Conservation (phyloP, 2,329 filamentous ascomycete species). For the Penicillium aurantiogriseum region DNA sequence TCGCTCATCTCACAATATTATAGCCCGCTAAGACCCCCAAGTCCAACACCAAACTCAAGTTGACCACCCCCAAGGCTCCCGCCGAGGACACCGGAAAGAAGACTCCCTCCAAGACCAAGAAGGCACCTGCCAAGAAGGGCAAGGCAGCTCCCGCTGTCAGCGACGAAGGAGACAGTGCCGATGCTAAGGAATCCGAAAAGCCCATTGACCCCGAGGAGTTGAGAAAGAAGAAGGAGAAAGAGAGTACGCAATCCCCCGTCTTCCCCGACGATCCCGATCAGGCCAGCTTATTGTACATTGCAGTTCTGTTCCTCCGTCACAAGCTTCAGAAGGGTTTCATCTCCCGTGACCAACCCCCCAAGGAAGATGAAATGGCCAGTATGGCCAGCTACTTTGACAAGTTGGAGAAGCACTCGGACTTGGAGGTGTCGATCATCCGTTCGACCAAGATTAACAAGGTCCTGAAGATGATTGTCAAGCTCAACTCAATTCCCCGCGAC, state of each 20-base stretch:
- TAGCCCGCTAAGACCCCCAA: slow-evolving; percentile 66
- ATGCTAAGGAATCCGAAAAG: slow-evolving; percentile 52
- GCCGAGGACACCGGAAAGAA: slow-evolving; percentile 45
- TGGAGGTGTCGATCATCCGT: slow-evolving; percentile 86
- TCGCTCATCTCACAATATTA: slow-evolving; percentile 20
- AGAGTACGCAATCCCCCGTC: slow-evolving; percentile 39
- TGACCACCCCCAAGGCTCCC: slow-evolving; percentile 60
- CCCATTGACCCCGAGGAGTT: slow-evolving; percentile 55
- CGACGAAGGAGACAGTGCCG: slow-evolving; percentile 60
- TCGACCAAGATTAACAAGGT: slow-evolving; percentile 98
- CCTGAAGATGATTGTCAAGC: slow-evolving; percentile 87
- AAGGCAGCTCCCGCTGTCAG: slow-evolving; percentile 51
- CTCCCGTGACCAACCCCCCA: slow-evolving; percentile 77
- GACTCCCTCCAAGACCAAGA: slow-evolving; percentile 57
- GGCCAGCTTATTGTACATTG: slow-evolving; percentile 5
- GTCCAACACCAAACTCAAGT: slow-evolving; percentile 52
- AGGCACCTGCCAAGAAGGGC: slow-evolving; percentile 44
- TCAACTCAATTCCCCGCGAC: slow-evolving; percentile 80
- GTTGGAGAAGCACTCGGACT: slow-evolving; percentile 74
- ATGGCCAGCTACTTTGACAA: slow-evolving; percentile 57
- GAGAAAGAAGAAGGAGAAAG: slow-evolving; percentile 59
- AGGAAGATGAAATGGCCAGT: slow-evolving; percentile 62
- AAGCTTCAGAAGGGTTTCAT: slow-evolving; percentile 93
- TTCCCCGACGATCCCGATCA: not conserved
- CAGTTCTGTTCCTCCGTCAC: slow-evolving; percentile 89